These are phyloP conservation scores for Atalantia buxifolia DNA, from an alignment of 345 rosid genomes.

Conservation along the genomic window DNA sequence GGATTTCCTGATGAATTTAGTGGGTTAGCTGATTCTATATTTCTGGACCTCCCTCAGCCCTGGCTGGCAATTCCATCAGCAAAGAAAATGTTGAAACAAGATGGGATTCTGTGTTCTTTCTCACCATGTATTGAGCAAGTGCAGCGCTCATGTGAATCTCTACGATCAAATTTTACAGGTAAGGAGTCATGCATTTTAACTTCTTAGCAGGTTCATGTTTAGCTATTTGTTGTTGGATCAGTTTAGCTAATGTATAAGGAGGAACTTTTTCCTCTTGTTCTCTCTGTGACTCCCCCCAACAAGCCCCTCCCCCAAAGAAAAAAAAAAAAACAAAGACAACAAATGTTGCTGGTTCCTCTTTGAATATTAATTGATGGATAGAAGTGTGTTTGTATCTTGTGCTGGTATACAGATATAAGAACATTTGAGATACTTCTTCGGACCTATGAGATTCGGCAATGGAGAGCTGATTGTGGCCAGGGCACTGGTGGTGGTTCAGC, in stretches of 20 bases:
- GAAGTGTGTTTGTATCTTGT: not conserved
- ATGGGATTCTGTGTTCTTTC: conserved; percentile 81
- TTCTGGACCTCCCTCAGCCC: conserved; percentile 87
- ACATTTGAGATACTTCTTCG: conserved; percentile 87
- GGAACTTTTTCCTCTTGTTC: not conserved
- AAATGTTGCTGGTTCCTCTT: not conserved
- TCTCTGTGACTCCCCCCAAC: not conserved
- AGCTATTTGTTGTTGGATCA: not conserved
- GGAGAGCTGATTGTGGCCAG: conserved; percentile 34
- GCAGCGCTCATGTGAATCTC: conserved; percentile 81
- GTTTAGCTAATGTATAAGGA: not conserved
- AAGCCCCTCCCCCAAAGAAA: not conserved
- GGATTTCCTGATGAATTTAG: conserved; percentile 77
- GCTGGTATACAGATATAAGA: conserved; percentile 60
- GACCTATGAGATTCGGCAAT: conserved; percentile 75
- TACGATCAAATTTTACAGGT: conserved; percentile 71
- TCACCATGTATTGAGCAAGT: conserved; percentile 98
- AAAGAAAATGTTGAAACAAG: conserved; percentile 77
- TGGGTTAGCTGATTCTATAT: conserved; percentile 65
- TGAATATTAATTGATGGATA: not conserved
- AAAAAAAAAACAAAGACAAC: too few relatives aligned
- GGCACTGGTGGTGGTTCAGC: conserved; percentile 32
- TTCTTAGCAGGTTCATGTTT: not conserved
- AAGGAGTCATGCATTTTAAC: not conserved
- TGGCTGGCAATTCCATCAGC: conserved; percentile 82